Conservation (phyloP, 2,329 filamentous ascomycete genomes). For the Neopestalotiopsis clavispora region DNA sequence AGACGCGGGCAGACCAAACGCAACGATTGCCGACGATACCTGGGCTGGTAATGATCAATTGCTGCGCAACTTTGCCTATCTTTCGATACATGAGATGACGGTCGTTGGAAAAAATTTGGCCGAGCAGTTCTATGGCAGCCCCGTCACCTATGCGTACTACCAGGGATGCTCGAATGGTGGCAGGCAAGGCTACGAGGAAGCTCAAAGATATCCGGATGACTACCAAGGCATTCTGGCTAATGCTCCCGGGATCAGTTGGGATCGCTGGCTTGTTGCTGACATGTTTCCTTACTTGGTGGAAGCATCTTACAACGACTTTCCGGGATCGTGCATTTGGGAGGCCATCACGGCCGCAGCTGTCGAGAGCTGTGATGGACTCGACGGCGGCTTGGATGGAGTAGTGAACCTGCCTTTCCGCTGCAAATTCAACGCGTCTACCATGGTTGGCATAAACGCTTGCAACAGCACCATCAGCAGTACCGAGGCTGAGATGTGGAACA, state of each 20-base stretch:
- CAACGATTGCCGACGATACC: background rate
- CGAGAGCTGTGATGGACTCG: background rate
- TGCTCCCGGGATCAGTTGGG: constrained; percentile 43
- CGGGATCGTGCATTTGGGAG: background rate
- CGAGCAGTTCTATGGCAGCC: background rate
- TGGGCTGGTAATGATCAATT: background rate
- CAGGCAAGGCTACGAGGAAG: constrained; percentile 20
- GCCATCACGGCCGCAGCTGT: background rate
- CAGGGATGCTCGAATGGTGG: constrained; percentile 7
- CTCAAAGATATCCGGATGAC: constrained; percentile 55
- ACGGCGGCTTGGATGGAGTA: background rate
- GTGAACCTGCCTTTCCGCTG: background rate
- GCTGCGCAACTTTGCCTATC: background rate
- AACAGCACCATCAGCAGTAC: background rate
- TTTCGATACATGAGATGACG: background rate
- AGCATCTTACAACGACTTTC: background rate
- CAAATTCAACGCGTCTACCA: background rate
- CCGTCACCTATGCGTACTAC: background rate
- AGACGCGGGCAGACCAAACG: background rate
- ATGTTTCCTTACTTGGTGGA: background rate
- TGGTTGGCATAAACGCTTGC: background rate
- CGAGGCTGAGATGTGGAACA: background rate
- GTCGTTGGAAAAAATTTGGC: background rate
- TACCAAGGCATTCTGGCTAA: constrained; percentile 59
- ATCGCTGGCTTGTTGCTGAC: background rate